Conservation (phyloP, 2,329 filamentous ascomycete genomes). For the Cordyceps tenuipes region DNA sequence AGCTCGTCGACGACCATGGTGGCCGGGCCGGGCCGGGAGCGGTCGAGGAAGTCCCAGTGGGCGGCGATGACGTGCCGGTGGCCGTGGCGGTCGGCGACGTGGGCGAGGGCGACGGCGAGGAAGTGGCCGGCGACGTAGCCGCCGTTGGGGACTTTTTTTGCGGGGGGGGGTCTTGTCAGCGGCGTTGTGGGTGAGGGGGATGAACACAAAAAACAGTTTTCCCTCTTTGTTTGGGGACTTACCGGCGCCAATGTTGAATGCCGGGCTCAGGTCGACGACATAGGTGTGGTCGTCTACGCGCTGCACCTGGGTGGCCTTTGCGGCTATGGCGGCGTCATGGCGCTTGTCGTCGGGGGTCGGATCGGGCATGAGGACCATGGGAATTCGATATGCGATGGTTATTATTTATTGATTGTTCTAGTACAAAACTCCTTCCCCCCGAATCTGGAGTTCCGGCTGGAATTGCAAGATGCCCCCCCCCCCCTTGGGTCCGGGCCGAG, state of each 20-base stretch:
- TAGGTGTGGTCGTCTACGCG: neutral
- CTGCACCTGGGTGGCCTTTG: neutral
- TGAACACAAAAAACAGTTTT: too few species aligned
- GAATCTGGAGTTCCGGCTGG: neutral
- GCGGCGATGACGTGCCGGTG: slow-evolving; percentile 32
- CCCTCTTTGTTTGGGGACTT: neutral
- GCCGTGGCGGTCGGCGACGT: slow-evolving; percentile 22
- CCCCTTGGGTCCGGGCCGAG: neutral
- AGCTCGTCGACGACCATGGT: slow-evolving; percentile 31
- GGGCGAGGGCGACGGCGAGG: slow-evolving; percentile 25
- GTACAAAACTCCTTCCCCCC: neutral
- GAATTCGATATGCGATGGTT: neutral
- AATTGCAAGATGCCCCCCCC: too few species aligned
- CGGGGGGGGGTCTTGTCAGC: neutral
- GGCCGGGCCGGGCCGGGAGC: slow-evolving; percentile 29
- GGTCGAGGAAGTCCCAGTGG: slow-evolving; percentile 34
- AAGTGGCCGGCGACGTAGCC: slow-evolving; percentile 37
- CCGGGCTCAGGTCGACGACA: slow-evolving; percentile 2
- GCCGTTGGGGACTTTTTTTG: slow-evolving; percentile 33
- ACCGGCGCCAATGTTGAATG: slow-evolving; percentile 13
- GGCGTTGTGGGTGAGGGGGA: too few species aligned
- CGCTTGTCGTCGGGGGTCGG: neutral
- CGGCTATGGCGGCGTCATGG: neutral
- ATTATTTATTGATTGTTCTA: neutral
- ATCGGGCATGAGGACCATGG: neutral